Evolutionary conservation across 2,329 filamentous ascomycete species (phyloP), one percentile per base, ranked within the genome.

Genomic region (Venturia nashicola): DNA sequence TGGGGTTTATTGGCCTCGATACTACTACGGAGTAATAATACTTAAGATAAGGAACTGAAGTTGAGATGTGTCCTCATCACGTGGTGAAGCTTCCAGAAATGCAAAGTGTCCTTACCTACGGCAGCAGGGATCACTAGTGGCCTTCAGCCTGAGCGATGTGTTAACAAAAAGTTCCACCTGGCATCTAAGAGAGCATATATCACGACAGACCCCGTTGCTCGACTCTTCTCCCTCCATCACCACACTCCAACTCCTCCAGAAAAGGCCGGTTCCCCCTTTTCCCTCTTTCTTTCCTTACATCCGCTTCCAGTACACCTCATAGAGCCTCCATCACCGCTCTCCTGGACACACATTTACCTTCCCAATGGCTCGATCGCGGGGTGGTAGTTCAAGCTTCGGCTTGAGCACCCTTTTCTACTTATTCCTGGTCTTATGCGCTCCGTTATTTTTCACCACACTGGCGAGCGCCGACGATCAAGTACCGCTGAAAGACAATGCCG

Each of bases 371-470:
- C 77, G 80, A 74, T 86, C 85, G 74, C 75, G 78, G 74, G 83
- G 81, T 82, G 83, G 80, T 82, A 84, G 79, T 81, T 88, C 84
- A 83, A 86, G 83, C 76, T 92, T 81, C 81, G 87, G 86, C 82
- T 97, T 83, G 91, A 91, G 84, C 80, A 85, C 94, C 75, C 81
- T 96, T 78, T 87, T 92, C 80, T 97, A 96, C 82, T 88, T 97
- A 72, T 85, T 91, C 75, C 85, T 96, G 68, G 85, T 97, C 69
- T 90, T 99, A 72, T 86, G 86, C 71, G 83, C 89, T 68, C 91
- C 92, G 70, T 82, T 96, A 73, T 88, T 97, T 74, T 85, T 96
- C 70, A 86, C 88, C 78, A 82, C 82, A 68, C 69, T 71, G 44
- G 87, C 82, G 70, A 83, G 87, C 69, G 93, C 87, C 66, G 86